These are phyloP conservation scores for Stentor roeselii DNA, from an alignment of 73 alveolate genomes.

Conservation along the genomic window DNA sequence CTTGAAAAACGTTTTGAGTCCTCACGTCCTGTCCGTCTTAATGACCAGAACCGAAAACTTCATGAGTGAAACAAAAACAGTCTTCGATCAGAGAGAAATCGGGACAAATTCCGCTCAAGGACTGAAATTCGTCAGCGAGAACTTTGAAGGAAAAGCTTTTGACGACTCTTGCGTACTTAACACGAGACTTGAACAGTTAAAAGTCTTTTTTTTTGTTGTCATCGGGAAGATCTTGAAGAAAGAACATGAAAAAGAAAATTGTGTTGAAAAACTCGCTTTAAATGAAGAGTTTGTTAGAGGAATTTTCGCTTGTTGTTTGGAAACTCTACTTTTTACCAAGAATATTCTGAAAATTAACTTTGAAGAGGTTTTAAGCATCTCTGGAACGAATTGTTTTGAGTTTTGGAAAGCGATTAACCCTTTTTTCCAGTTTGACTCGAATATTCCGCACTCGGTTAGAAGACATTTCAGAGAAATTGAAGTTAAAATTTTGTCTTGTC, in stretches of 20 bases:
- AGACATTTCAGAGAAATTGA: slow-evolving; percentile 66
- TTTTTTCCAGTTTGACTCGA: slow-evolving; percentile 52
- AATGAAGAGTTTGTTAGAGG: slow-evolving; percentile 31
- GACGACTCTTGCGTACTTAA: background rate
- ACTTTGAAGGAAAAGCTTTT: background rate
- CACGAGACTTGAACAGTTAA: background rate
- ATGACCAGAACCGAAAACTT: background rate
- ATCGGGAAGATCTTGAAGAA: slow-evolving; percentile 41
- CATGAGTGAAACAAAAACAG: background rate
- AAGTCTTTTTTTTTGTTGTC: slow-evolving; percentile 22
- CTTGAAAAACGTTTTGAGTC: background rate
- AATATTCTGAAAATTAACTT: slow-evolving; percentile 28
- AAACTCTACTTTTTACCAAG: slow-evolving; percentile 34
- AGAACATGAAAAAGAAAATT: slow-evolving; percentile 25
- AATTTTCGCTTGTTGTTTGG: slow-evolving; percentile 47
- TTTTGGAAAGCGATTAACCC: slow-evolving; percentile 59
- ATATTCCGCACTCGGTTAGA: slow-evolving; percentile 56
- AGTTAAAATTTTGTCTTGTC: slow-evolving; percentile 47
- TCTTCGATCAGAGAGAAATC: background rate
- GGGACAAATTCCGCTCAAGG: background rate
- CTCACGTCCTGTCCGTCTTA: background rate
- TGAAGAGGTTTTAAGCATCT: slow-evolving; percentile 37
- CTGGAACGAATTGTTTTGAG: slow-evolving; percentile 47
- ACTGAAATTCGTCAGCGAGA: background rate
- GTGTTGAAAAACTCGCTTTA: slow-evolving; percentile 25